Conservation (phyloP, 768 basidiomycete genomes). For the Hygrophoropsis aurantiaca region DNA sequence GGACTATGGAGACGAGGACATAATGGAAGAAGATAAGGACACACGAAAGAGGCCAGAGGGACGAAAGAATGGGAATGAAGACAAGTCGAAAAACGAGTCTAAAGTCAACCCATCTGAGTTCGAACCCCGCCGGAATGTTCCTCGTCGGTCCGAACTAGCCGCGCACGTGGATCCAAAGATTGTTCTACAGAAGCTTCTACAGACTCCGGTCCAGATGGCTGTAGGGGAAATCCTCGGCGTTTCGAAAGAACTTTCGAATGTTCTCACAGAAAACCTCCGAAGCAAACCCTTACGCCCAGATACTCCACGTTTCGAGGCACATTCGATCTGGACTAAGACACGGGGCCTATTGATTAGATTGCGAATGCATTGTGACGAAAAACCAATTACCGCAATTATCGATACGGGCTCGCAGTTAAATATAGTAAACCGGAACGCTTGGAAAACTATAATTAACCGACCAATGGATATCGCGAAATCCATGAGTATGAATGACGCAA, state of each 20-base stretch:
- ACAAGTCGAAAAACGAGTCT: too few species aligned
- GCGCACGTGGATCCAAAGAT: neutral
- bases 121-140: too few species aligned
- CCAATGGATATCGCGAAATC: constrained; percentile 12
- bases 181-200: neutral
- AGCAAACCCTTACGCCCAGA: neutral
- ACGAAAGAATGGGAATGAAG: too few species aligned
- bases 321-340: neutral
- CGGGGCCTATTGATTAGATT: neutral
- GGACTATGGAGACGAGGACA: neutral
- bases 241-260: neutral
- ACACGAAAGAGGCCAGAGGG: neutral
- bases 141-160: neutral
- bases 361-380: constrained; percentile 7
- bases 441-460: neutral
- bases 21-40: neutral
- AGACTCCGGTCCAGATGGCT: neutral
- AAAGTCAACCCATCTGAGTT: neutral
- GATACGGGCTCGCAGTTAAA: constrained; percentile 31
- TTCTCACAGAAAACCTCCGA: neutral
- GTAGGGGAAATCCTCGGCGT: constrained; percentile 1
- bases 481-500: constrained; percentile 28
- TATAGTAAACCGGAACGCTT: constrained; percentile 13
- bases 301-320: neutral
- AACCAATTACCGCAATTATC: constrained; percentile 17